Base-by-base conservation (phyloP, 1,139 yeast species). In the Diutina scorzettiae region DNA sequence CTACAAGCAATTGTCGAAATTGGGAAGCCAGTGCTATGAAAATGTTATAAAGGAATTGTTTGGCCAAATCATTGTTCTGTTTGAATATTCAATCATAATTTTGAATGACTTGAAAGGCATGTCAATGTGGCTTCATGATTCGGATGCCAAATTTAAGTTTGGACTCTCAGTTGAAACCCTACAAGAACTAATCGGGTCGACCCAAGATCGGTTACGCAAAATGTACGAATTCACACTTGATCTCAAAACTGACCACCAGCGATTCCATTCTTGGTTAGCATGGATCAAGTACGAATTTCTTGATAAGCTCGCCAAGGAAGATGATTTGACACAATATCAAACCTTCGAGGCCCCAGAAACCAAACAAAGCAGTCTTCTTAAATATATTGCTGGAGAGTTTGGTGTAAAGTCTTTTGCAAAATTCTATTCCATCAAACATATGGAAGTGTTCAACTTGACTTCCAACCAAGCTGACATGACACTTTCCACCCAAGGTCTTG, bases 1-100 rank as follows among this genome's bases (percentile, higher is more conserved):
- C 11, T 57, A 76, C 37, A 78, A 75, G 48, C 66, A 74, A 49
- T 73, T 89, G 73, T 59, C 61, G 9, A 72, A 70, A 44, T 47
- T 70, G 19, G 81, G 82, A 0, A 63, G 28, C 5, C 39, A 34
- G 14, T 34, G 39, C 17, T 34, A 34, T 12, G 39, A 34, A 5
- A 21, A 5, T 6, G n/a, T 34, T 9, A 16, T 16, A 14, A 27
- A 23, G 11, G 23, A 9, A 4, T n/a, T 34, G 2, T 34, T 20
- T 11, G 25, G 39, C 11, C 39, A 34, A 23, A 23, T 34, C 11
- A 23, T 34, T 5, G 28, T 23, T 8, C 27, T 23, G 27, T 20
- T 34, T n/a, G 39, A 34, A 12, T 18, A 28, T 9, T 14, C 23
- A 5, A 11, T 23, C 5, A 34, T 34, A 3, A 23, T 34, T n/a